Conservation (phyloP, 1,139 yeast genomes). For the Pichia sp. region DNA sequence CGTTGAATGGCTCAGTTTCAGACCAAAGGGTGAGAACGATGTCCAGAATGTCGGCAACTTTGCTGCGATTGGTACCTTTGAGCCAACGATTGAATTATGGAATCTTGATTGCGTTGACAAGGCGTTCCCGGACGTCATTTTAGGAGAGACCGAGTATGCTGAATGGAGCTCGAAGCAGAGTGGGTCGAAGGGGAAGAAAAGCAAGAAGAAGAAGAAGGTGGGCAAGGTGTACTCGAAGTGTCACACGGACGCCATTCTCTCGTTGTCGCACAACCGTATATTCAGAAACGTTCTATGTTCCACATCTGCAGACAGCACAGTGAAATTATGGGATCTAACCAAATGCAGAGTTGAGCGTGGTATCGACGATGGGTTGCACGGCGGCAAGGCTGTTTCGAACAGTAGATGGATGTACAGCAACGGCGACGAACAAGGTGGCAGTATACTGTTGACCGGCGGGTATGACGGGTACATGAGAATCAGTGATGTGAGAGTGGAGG, state of each 20-base stretch:
- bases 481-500: slow-evolving; percentile 80
- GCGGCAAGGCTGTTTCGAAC: slow-evolving; percentile 72
- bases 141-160: slow-evolving; percentile 61
- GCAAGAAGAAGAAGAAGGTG: slow-evolving; percentile 39
- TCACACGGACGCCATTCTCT: slow-evolving; percentile 91
- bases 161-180: slow-evolving; percentile 16
- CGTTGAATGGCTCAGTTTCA: slow-evolving; percentile 89
- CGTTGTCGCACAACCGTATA: slow-evolving; percentile 74
- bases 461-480: slow-evolving; percentile 80
- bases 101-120: slow-evolving; percentile 88
- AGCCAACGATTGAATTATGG: slow-evolving; percentile 97
- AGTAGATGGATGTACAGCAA: slow-evolving; percentile 69
- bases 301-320: slow-evolving; percentile 92
- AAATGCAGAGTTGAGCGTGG: slow-evolving; percentile 73
- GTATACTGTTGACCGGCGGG: slow-evolving; percentile 85
- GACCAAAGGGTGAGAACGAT: slow-evolving; percentile 45
- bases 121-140: slow-evolving; percentile 88
- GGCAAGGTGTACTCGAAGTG: slow-evolving; percentile 43
- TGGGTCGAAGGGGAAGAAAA: slow-evolving; percentile 24
- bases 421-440: slow-evolving; percentile 39
- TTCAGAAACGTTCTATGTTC: slow-evolving; percentile 88
- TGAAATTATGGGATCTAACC: slow-evolving; percentile 90
- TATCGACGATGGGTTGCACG: slow-evolving; percentile 49
- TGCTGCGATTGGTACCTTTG: slow-evolving; percentile 96
- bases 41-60: slow-evolving; percentile 68